Base-by-base conservation (phyloP, 2,329 filamentous ascomycete genomes). In the Pestalotiopsis sp. region DNA sequence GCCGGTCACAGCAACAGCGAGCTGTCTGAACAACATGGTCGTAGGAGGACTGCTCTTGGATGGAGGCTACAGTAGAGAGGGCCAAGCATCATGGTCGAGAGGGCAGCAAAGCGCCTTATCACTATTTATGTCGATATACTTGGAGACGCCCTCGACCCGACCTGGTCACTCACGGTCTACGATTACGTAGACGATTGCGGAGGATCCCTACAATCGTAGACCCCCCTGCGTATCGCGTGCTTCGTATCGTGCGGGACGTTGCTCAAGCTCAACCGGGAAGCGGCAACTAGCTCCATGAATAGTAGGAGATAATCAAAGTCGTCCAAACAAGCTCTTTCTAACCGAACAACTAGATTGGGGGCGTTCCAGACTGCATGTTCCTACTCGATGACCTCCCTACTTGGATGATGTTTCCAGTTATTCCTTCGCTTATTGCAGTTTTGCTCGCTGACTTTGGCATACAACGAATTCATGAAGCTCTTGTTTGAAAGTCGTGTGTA, bases 11-110 rank as follows among this genome's bases (percentile, higher is more conserved):
- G 68, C 74, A 57, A 67, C 66, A 6, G 70, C 61, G 65, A 74
- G 67, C 49, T 69, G 71, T 31, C 61, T 59, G 57, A 71, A 57
- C 23, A 75, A 63, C 74, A 75, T 75, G 45, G 11, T 59, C 65
- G 17, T 12, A 45, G 38, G 27, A 12, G 5, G 17, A 20, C 11
- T 38, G 59, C 9, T 20, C 17, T 38, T 20, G 38, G 23, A 17
- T 14, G n/a, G 36, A 36, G 12, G 17, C 14, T 27, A 63, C 11
- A 27, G 36, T 3, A n/a, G 7, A 5, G 27, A 38, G 5, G 17
- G 20, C 38, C 39, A 38, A 38, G 39, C 61, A 17, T 20, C 39
- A 14, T 41, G 25, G 20, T 45, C 17, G 61, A 6, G n/a, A 59
- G 23, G 27, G 25, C 14, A 62, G 31, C 23, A 23, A 23, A 25